Conservation (phyloP, 805 yeast genomes). For the Priceomyces castillae region DNA sequence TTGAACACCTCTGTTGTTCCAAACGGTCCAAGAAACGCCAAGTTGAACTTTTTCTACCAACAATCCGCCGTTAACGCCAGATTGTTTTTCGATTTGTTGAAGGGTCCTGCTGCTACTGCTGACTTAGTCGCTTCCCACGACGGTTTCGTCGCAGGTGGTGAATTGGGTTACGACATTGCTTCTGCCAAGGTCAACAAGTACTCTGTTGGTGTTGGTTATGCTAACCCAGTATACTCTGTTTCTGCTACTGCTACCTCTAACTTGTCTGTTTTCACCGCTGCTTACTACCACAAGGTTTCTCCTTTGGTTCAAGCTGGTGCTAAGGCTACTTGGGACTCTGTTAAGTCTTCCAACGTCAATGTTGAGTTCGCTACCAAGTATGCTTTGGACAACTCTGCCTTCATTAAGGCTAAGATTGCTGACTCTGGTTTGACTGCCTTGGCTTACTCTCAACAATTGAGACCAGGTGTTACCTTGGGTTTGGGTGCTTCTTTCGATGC, state of each 20-base stretch:
- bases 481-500: constrained; percentile 97
- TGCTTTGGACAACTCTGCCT: constrained; percentile 80
- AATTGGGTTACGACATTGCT: constrained; percentile 93
- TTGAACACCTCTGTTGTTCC: constrained; percentile 86
- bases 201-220: constrained; percentile 91
- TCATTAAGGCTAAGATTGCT: constrained; percentile 94
- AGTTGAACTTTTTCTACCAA: constrained; percentile 83
- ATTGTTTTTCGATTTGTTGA: constrained; percentile 90
- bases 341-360: constrained; percentile 76
- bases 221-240: constrained; percentile 81
- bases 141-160: constrained; percentile 96
- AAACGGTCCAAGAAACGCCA: constrained; percentile 78
- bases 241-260: constrained; percentile 83
- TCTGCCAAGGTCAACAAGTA: constrained; percentile 91
- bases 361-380: constrained; percentile 96
- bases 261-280: constrained; percentile 87
- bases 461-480: constrained; percentile 96
- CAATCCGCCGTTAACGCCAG: constrained; percentile 93
- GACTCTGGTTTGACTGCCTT: constrained; percentile 93
- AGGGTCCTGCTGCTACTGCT: constrained; percentile 95
- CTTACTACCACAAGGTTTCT: constrained; percentile 94
- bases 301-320: constrained; percentile 96
- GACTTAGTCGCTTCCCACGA: constrained; percentile 94
- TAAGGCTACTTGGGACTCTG: constrained; percentile 92
- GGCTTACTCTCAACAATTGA: constrained; percentile 89